Conservation (phyloP, 257 asterid species). For the Solanum okadae region DNA sequence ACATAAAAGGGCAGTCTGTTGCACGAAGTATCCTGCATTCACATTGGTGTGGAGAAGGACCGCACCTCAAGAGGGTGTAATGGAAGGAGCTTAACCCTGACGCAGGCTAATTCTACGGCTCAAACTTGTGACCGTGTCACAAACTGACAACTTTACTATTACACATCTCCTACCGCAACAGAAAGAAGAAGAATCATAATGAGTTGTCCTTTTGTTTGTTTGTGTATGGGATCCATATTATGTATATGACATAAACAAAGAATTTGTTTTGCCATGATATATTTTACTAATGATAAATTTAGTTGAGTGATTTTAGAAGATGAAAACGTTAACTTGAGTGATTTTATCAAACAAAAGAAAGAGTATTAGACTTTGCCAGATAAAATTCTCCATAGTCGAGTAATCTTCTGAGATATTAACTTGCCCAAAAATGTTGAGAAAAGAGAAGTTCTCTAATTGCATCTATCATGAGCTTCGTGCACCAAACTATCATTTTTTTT, state of each 20-base stretch:
- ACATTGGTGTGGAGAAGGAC: not conserved
- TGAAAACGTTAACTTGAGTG: not conserved
- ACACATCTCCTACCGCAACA: not conserved
- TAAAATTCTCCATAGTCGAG: not conserved
- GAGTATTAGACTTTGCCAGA: not conserved
- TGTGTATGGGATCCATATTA: not conserved
- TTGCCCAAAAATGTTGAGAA: not conserved
- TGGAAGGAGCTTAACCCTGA: not conserved
- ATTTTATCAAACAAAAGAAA: too few relatives aligned
- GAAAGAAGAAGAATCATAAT: not conserved
- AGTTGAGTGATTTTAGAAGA: not conserved
- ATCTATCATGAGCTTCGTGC: not conserved
- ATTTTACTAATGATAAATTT: not conserved
- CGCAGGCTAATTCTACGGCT: not conserved
- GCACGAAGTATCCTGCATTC: not conserved
- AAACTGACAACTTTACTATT: not conserved
- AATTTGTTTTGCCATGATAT: not conserved
- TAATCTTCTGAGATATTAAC: not conserved
- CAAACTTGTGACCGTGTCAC: not conserved
- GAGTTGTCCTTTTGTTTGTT: not conserved
- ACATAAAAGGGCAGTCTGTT: not conserved
- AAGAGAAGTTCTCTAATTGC: not conserved
- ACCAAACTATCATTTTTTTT: too few relatives aligned
- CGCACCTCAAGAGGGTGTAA: not conserved
- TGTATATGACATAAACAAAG: not conserved